Evolutionary conservation across 495 filamentous ascomycete species (phyloP), one percentile per base, ranked within the genome.

Genomic region (Wilcoxina mikolae): DNA sequence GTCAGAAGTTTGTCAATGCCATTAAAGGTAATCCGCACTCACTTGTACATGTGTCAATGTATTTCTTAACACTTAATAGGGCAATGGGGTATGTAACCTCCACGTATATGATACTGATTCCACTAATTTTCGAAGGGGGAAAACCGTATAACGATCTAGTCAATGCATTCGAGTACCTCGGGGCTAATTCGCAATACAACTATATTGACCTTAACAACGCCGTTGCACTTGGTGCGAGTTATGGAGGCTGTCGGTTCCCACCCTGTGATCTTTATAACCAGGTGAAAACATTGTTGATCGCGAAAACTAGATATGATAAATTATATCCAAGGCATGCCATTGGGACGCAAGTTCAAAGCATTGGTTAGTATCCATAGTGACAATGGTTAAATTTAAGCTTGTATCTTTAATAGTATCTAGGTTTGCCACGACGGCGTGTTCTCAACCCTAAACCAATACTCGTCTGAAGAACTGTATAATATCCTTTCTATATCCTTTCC

Each of bases 351-450:
- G 60, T 91, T 93, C 76, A 87, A 87, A 66, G 88, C 88, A 1
- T 76, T 94, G 1, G 87, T 94, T n/a, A n/a, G n/a, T n/a, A n/a
- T n/a, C n/a, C n/a, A n/a, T n/a, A n/a, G n/a, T n/a, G n/a, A n/a
- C n/a, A n/a, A n/a, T n/a, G n/a, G n/a, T n/a, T n/a, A n/a, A n/a
- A n/a, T n/a, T n/a, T n/a, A n/a, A n/a, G n/a, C n/a, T n/a, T n/a
- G n/a, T n/a, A n/a, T n/a, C n/a, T n/a, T n/a, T 45, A 10, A 57
- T 56, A 17, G 18, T 11, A n/a, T n/a, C n/a, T 46, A 58, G 56
- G 56, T 62, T 7, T 87, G 83, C 53, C 90, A 96, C 67, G 89
- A 95, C 64, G 88, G 88, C 17, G 78, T 89, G 22, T 93, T 88
- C 70, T 84, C 77, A 66, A 88, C 83, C 58, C 72, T 79, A 3